Evolutionary conservation across 2,329 filamentous ascomycete species (phyloP).

Genomic region (Penicillium sp.): DNA sequence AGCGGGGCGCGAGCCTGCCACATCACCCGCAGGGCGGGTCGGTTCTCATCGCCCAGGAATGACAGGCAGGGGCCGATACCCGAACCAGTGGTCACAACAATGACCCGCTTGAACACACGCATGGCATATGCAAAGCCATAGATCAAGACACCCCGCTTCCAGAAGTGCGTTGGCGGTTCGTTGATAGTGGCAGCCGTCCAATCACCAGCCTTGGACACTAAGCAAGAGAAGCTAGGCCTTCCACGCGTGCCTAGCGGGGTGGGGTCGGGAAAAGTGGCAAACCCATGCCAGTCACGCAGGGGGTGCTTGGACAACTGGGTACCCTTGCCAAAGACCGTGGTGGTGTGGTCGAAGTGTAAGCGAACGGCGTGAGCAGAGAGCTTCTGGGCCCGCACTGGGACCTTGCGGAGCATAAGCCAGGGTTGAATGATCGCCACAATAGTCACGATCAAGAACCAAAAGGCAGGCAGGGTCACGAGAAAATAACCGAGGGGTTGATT

Average conservation of each 20-base stretch:
- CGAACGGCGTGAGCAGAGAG: constrained; percentile 72
- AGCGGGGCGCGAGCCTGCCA: constrained; percentile 67
- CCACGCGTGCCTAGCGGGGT: constrained; percentile 13
- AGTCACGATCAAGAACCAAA: constrained; percentile 68
- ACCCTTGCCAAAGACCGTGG: constrained; percentile 57
- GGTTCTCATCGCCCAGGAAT: constrained; percentile 53
- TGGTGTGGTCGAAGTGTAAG: constrained; percentile 66
- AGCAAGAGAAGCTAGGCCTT: constrained; percentile 61
- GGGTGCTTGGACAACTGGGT: constrained; percentile 63
- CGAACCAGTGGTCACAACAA: constrained; percentile 70
- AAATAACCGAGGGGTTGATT: constrained; percentile 37
- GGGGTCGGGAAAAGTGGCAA: constrained; percentile 68
- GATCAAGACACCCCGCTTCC: constrained; percentile 66
- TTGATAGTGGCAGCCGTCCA: constrained; percentile 68
- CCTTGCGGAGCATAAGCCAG: constrained; percentile 70
- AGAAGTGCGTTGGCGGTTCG: constrained; percentile 61
- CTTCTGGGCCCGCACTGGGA: constrained; percentile 63
- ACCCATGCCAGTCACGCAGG: constrained; percentile 71
- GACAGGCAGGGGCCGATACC: constrained; percentile 70
- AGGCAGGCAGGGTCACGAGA: constrained; percentile 50
- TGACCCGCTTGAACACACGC: constrained; percentile 62
- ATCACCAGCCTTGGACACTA: constrained; percentile 72
- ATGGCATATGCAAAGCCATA: constrained; percentile 68
- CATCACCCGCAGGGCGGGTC: constrained; percentile 56
- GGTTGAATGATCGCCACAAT: constrained; percentile 68